Conservation (phyloP, 78 protist species). For the Goniomonas avonlea region DNA sequence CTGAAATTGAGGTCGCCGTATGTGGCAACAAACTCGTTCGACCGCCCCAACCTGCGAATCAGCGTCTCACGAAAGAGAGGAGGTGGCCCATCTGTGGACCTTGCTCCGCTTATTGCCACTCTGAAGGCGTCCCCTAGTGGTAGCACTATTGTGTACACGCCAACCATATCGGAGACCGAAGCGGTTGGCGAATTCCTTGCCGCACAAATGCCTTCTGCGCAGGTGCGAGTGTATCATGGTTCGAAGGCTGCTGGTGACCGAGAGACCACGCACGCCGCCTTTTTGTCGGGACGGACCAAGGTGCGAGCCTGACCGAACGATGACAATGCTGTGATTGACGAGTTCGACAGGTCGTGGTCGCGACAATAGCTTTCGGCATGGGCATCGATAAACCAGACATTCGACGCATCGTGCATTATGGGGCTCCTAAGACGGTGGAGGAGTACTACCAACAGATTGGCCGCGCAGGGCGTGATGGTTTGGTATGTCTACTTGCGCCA, state of each 20-base stretch:
- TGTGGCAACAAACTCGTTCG: background rate
- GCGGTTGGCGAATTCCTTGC: background rate
- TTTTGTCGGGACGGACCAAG: too few relatives aligned
- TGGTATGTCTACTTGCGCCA: too few relatives aligned
- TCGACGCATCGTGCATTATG: constrained; percentile 3
- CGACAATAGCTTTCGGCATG: constrained; percentile 17
- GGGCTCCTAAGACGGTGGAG: constrained; percentile 16
- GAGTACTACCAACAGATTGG: constrained; percentile 22
- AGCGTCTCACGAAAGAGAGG: background rate
- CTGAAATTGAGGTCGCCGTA: background rate
- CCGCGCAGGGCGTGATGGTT: constrained; percentile 16
- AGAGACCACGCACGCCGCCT: too few relatives aligned
- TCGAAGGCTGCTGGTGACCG: too few relatives aligned
- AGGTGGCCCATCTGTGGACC: too few relatives aligned
- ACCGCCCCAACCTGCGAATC: background rate
- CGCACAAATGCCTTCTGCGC: too few relatives aligned
- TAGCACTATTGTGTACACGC: background rate
- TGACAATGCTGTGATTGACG: too few relatives aligned
- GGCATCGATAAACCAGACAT: constrained; percentile 25
- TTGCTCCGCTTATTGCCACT: too few relatives aligned
- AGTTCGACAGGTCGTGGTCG: constrained; percentile 18
- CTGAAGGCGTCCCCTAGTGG: too few relatives aligned
- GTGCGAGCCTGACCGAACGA: too few relatives aligned
- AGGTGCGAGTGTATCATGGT: too few relatives aligned
- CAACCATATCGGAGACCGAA: background rate